phyloP scores from a whole-genome alignment of 352 stramenopile genomes.

The Globisporangium perplexum region DNA sequence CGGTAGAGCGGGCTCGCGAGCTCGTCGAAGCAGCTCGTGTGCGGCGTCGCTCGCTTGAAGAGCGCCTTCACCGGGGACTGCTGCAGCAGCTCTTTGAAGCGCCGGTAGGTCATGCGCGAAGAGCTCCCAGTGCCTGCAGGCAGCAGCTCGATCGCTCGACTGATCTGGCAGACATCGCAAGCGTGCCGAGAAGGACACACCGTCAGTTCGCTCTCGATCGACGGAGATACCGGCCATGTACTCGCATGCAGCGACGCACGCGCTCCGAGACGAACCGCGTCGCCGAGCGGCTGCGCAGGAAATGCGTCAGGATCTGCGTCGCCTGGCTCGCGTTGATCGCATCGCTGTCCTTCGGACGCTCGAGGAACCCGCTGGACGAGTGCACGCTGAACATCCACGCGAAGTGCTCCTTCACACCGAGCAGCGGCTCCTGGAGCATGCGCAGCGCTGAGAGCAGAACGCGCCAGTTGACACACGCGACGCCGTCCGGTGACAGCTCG shows the following conservation, averaged over 20 bases:
- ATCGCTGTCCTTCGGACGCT: slow-evolving; percentile 24
- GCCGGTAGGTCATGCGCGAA: slow-evolving; percentile 33
- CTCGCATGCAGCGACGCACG: slow-evolving; percentile 19
- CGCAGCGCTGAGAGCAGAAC: slow-evolving; percentile 47
- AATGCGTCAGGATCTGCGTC: slow-evolving; percentile 46
- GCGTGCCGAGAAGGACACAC: not conserved
- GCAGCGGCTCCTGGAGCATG: slow-evolving; percentile 55
- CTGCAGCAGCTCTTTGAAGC: slow-evolving; percentile 37
- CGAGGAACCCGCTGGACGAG: slow-evolving; percentile 41
- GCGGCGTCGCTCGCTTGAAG: slow-evolving; percentile 27
- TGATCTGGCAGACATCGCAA: slow-evolving; percentile 23
- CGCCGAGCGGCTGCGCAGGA: slow-evolving; percentile 38
- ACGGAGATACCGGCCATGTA: not conserved
- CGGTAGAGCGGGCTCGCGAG: slow-evolving; percentile 47
- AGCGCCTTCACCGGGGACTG: slow-evolving; percentile 38
- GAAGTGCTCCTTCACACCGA: slow-evolving; percentile 48
- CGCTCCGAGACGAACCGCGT: slow-evolving; percentile 47
- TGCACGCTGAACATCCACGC: slow-evolving; percentile 56
- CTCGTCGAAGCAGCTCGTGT: slow-evolving; percentile 54
- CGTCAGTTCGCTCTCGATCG: not conserved
- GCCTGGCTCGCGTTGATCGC: slow-evolving; percentile 33
- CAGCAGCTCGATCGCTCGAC: slow-evolving; percentile 34
- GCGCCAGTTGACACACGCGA: slow-evolving; percentile 63
- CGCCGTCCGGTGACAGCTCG: slow-evolving; percentile 42
- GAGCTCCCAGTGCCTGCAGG: slow-evolving; percentile 21